Base-by-base conservation (phyloP, 176 grass and related monocot genomes). In the Lolium multiflorum region DNA sequence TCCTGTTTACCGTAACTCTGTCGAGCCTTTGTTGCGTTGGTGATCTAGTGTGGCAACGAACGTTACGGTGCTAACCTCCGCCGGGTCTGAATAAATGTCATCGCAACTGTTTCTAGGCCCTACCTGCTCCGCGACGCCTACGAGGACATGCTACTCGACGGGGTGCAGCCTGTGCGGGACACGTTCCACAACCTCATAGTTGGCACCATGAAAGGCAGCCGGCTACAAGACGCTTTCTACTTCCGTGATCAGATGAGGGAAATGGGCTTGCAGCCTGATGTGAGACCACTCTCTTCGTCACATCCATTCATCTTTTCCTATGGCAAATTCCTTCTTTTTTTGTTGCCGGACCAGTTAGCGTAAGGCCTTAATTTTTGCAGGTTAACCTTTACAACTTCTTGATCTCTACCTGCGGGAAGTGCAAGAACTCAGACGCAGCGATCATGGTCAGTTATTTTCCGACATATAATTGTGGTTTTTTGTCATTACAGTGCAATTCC, bases 341-440 rank as follows among this genome's bases (percentile, higher is more conserved):
- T 44, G 18, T 39, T 44, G 18, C 28, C 12, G 48, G 50, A 48
- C 75, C 24, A 17, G 20, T 77, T 68, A 46, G 31, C 31, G 28
- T 92, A 61, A 86, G 77, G 61, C 73, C 21, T 77, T 46, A 7
- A 26, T n/a, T 69, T 83, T 89, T 94, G 69, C 85, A 98, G 97
- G 97, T 98, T 85, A 96, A 98, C 90, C 85, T 98, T 16, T 98
- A 96, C 97, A 95, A 98, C 76, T 98, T 96, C 85, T 89, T 98
- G 93, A 98, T 96, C 46, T 94, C 97, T 59, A 81, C 90, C 57
- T 98, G 97, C 78, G 97, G 96, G 74, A 98, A 94, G 80, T 90
- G 90, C 92, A 98, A 94, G 76, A 92, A 88, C 57, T 96, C 97
- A 43, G 93, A 94, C n/a, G 92, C 92, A 38, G 92, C 92, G n/a